Percentiles rank a stretch among this genome's conserved stretches.
These are phyloP conservation scores for Monosporascus sp. DNA, from an alignment of 2,329 filamentous ascomycete species.

Conservation along the genomic window DNA sequence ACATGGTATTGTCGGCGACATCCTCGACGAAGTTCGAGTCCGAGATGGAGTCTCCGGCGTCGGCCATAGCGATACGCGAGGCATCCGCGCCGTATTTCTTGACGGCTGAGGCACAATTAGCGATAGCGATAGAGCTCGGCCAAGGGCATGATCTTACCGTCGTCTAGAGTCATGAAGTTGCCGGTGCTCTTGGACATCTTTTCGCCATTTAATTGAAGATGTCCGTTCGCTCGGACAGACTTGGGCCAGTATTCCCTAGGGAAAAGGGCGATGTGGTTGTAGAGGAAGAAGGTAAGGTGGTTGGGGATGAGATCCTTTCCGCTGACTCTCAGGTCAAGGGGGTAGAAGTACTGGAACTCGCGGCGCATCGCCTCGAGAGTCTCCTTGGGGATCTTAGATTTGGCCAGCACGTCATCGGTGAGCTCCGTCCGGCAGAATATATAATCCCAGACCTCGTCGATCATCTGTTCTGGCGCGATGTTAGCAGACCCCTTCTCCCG, in stretches of 20 bases:
- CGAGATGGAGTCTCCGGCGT: conserved; percentile 88
- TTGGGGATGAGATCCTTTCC: conserved; percentile 93
- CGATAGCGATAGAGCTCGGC: no score
- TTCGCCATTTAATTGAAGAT: conserved; percentile 89
- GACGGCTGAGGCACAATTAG: conserved; percentile 43
- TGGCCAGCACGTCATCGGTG: conserved; percentile 56
- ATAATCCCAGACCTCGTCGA: conserved; percentile 94
- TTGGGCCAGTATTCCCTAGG: conserved; percentile 82
- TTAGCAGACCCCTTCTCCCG: conserved; percentile 62
- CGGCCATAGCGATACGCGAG: conserved; percentile 82
- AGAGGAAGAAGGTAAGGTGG: conserved; percentile 93
- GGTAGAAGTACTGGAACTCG: conserved; percentile 97
- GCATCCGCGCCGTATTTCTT: conserved; percentile 95
- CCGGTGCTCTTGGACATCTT: conserved; percentile 99
- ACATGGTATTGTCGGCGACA: conserved; percentile 79
- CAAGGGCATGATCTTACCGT: conserved; percentile 31
- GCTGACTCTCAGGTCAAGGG: conserved; percentile 78
- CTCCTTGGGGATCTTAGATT: conserved; percentile 67
- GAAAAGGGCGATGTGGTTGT: conserved; percentile 89
- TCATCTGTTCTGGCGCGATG: conserved; percentile 80
- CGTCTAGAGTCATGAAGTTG: conserved; percentile 89
- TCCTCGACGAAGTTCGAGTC: conserved; percentile 97
- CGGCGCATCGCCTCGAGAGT: conserved; percentile 75
- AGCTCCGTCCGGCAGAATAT: conserved; percentile 75
- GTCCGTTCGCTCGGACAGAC: conserved; percentile 82